A percentile compares a stretch with the other conserved stretches of the same genome.
phyloP scores from a whole-genome alignment of 75 land plant genomes.

The Pseudotsuga menziesii region DNA sequence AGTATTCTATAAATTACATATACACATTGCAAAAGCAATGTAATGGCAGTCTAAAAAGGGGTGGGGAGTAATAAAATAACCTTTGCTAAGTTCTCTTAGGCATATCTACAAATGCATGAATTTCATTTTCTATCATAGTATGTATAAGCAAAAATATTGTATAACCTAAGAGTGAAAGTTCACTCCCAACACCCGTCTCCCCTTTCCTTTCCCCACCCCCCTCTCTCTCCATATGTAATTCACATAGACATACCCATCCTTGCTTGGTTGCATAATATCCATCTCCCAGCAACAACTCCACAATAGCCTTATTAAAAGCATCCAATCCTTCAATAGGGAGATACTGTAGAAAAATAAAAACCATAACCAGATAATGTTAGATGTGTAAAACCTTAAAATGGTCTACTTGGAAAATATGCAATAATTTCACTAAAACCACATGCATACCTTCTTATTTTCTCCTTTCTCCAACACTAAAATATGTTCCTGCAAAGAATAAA shows the following conservation, averaged over 20 bases:
- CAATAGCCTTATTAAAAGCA: slow-evolving; percentile 96
- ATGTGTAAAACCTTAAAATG: neutral
- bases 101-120: too few relatives aligned
- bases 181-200: too few relatives aligned
- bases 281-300: slow-evolving; percentile 89
- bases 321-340: slow-evolving; percentile 99
- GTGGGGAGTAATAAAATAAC: too few relatives aligned
- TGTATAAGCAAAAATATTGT: neutral
- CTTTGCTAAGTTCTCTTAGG: too few relatives aligned
- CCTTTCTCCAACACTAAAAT: slow-evolving; percentile 84
- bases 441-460: slow-evolving; percentile 90
- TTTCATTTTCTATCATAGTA: neutral
- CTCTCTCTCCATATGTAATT: neutral
- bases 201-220: too few relatives aligned
- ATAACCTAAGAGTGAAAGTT: neutral
- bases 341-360: slow-evolving; percentile 70
- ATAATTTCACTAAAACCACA: neutral
- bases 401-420: neutral
- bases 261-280: slow-evolving; percentile 65
- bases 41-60: neutral
- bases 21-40: too few relatives aligned
- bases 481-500: slow-evolving; percentile 61
- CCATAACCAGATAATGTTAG: neutral
- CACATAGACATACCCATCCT: slow-evolving; percentile 13
- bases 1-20: neutral